Percentiles rank a stretch among this genome's conserved stretches.
Evolutionary conservation across 1,139 yeast species (phyloP).

Genomic region (Blastobotrys arbuscula): DNA sequence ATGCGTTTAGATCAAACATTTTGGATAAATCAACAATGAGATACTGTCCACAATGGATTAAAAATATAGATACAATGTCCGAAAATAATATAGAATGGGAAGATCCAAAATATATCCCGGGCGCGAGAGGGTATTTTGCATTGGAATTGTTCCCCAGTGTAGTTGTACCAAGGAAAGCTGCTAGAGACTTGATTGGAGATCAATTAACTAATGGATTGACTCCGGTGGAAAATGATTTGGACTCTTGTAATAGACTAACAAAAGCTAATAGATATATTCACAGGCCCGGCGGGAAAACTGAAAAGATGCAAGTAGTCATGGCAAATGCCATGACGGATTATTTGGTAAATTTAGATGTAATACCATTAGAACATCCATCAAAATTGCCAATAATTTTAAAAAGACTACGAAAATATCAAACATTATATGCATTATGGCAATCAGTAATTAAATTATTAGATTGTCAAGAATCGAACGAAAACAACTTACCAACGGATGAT

Average conservation of each 20-base stretch:
- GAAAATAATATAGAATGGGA: constrained; percentile 24
- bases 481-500: not conserved
- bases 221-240: not conserved
- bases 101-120: constrained; percentile 25
- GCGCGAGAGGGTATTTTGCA: constrained; percentile 30
- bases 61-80: constrained; percentile 16
- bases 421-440: constrained; percentile 17
- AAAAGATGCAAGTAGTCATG: constrained; percentile 14
- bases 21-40: constrained; percentile 15
- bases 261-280: constrained; percentile 11
- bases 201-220: not conserved
- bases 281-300: constrained; percentile 10
- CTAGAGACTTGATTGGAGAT: not conserved
- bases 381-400: constrained; percentile 22
- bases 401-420: constrained; percentile 17
- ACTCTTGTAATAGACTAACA: constrained; percentile 11
- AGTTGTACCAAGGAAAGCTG: not conserved
- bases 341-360: constrained; percentile 27
- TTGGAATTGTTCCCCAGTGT: constrained; percentile 33
- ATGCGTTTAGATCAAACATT: not conserved
- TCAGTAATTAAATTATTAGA: constrained; percentile 12
- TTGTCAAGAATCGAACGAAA: not conserved
- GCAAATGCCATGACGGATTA: constrained; percentile 29
- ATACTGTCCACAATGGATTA: constrained; percentile 28
- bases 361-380: constrained; percentile 33